Evolutionary conservation across 2,329 filamentous ascomycete species (phyloP).

Genomic region (Colletotrichum brevisporum): DNA sequence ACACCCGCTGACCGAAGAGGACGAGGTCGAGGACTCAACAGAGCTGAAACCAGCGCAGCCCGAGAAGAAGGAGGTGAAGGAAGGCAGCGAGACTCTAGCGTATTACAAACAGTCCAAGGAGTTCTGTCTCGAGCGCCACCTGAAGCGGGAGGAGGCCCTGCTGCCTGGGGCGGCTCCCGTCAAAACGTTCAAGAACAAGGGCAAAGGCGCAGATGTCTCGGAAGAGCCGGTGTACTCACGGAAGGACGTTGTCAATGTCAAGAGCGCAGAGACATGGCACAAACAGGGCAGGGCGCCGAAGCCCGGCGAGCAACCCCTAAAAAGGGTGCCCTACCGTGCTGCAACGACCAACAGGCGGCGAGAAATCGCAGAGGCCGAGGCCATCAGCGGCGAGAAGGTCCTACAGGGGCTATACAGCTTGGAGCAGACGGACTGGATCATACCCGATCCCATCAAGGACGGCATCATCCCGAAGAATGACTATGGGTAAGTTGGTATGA

Average conservation of each 20-base stretch:
- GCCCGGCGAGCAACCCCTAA: constrained; percentile 80
- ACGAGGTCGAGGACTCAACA: constrained; percentile 83
- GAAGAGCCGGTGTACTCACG: constrained; percentile 87
- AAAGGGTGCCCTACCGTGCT: constrained; percentile 89
- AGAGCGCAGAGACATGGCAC: constrained; percentile 97
- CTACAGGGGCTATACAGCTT: constrained; percentile 87
- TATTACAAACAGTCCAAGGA: constrained; percentile 90
- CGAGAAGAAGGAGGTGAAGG: constrained; percentile 80
- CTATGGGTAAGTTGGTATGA: constrained; percentile 71
- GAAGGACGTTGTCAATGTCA: constrained; percentile 85
- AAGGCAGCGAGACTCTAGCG: constrained; percentile 86
- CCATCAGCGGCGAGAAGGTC: constrained; percentile 84
- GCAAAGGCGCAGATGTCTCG: constrained; percentile 80
- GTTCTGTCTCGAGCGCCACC: constrained; percentile 86
- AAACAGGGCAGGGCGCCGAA: constrained; percentile 89
- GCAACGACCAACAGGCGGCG: constrained; percentile 90
- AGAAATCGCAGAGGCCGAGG: constrained; percentile 89
- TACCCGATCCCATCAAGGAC: constrained; percentile 86
- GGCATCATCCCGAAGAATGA: constrained; percentile 93
- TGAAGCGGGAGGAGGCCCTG: constrained; percentile 93
- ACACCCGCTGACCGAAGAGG: constrained; percentile 75
- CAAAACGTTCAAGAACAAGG: constrained; percentile 80
- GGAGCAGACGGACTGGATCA: constrained; percentile 95
- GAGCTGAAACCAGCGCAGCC: constrained; percentile 82
- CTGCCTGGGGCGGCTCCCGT: constrained; percentile 77